Evolutionary conservation across 139 green algal genomes (phyloP), one percentile per base, ranked within the genome.

Genomic region (Volvox reticuliferus): DNA sequence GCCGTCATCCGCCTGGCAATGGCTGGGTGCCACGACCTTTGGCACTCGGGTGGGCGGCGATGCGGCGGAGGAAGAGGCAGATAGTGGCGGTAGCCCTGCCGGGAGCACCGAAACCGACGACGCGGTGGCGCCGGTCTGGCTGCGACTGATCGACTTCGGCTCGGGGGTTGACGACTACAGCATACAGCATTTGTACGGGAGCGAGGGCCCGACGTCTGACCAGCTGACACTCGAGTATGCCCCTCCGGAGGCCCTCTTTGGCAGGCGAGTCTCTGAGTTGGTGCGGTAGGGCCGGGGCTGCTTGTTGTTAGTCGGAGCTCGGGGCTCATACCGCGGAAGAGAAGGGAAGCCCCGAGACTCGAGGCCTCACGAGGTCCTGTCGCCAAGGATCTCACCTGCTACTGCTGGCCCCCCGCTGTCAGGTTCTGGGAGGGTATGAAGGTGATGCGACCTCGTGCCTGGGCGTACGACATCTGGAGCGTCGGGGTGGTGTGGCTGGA

Each of bases 71-170:
- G 65, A 24, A 12, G 9, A 67, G 50, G 61, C 89, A 65, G 82
- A 16, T 35, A 30, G 73, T 12, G 65, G 65, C 65, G 65, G 24
- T 24, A n/a, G 76, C n/a, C 24, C 6, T 32, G 50, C 20, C 50
- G 55, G 24, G 14, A 26, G 16, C 1, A 1, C 18, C 13, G 30
- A 18, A 13, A 12, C 19, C 24, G 33, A 37, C n/a, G 79, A 80
- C 12, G 22, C 22, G n/a, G 55, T 79, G 37, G 79, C 84, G 32
- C 86, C 79, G 3, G 65, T 95, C 75, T 93, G 94, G 55, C 24
- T 98, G 69, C 91, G 94, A 12, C 89, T 98, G 36, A 97, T 97
- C 36, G 96, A 98, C 91, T 97, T 98, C 93, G 96, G 96, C 0
- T 96, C 93, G 33, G 96, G 95, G 13, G 79, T 97, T 16, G 95